Conservation (phyloP, 2,329 filamentous ascomycete genomes). For the Ceratocystis albifundus region DNA sequence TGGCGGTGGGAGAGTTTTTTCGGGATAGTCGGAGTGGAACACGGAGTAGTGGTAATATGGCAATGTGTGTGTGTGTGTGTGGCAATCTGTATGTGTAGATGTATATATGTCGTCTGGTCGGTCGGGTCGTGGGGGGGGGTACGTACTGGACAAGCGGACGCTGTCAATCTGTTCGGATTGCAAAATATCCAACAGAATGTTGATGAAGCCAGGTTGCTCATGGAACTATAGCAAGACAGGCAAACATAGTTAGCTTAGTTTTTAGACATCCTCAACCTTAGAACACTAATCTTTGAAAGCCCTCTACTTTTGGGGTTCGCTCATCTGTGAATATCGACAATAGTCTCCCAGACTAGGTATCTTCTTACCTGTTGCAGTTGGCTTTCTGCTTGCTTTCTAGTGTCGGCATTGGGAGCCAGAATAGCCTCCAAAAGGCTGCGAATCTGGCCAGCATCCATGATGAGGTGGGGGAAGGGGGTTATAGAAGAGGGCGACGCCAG, state of each 20-base stretch:
- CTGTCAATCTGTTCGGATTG: slow-evolving; percentile 76
- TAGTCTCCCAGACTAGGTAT: background rate
- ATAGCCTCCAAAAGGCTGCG: slow-evolving; percentile 67
- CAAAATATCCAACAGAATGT: slow-evolving; percentile 80
- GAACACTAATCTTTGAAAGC: too few species aligned
- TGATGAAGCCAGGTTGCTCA: slow-evolving; percentile 77
- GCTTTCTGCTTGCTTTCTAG: slow-evolving; percentile 63
- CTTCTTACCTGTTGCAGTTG: slow-evolving; percentile 66
- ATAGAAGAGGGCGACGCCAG: background rate
- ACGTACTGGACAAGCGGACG: slow-evolving; percentile 78
- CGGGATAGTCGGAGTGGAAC: too few species aligned
- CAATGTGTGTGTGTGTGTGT: too few species aligned
- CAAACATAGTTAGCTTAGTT: background rate
- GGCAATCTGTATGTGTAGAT: background rate
- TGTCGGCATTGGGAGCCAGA: slow-evolving; percentile 61
- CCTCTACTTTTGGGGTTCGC: too few species aligned
- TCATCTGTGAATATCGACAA: background rate
- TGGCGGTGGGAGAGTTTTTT: too few species aligned
- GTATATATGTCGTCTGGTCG: background rate
- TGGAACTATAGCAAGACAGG: slow-evolving; percentile 54
- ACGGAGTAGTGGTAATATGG: too few species aligned
- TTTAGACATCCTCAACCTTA: too few species aligned
- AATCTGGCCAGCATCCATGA: slow-evolving; percentile 64
- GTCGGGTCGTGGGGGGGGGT: slow-evolving; percentile 25
- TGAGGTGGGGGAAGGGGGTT: slow-evolving; percentile 27